Percentiles rank a stretch among this genome's conserved stretches.
Conservation (phyloP, 2,329 filamentous ascomycete species). For the Hypoxylon sp. region DNA sequence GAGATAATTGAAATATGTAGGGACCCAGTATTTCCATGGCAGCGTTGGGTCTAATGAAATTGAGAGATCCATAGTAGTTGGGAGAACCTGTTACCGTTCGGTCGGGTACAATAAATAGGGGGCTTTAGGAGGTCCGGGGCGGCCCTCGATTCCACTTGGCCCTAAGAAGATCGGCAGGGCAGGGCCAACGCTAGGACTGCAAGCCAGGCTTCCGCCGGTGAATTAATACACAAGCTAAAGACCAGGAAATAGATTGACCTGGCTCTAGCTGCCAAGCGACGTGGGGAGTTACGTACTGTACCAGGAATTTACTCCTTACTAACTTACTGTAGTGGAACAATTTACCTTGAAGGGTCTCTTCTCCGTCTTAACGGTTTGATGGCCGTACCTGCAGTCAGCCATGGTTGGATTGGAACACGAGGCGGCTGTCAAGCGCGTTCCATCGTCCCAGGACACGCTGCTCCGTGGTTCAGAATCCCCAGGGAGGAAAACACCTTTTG, state of each 20-base stretch:
- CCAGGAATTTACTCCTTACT: slow-evolving; percentile 38
- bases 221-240: slow-evolving; percentile 44
- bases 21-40: slow-evolving; percentile 14
- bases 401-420: slow-evolving; percentile 44
- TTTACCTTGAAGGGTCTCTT: slow-evolving; percentile 42
- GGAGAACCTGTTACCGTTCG: slow-evolving; percentile 40
- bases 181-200: slow-evolving; percentile 43
- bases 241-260: slow-evolving; percentile 43
- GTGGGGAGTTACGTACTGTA: slow-evolving; percentile 40
- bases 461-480: slow-evolving; percentile 39
- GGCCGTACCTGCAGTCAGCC: slow-evolving; percentile 40
- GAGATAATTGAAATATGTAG: slow-evolving; percentile 18
- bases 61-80: slow-evolving; percentile 38
- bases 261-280: slow-evolving; percentile 36
- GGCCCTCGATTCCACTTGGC: slow-evolving; percentile 43
- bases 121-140: slow-evolving; percentile 42
- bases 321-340: slow-evolving; percentile 42
- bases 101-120: slow-evolving; percentile 40
- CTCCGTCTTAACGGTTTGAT: slow-evolving; percentile 36
- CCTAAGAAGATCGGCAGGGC: slow-evolving; percentile 45
- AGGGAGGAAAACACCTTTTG: slow-evolving; percentile 32
- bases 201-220: slow-evolving; percentile 37
- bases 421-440: slow-evolving; percentile 44
- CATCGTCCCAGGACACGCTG: slow-evolving; percentile 41
- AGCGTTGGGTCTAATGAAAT: slow-evolving; percentile 31